A percentile compares a stretch with the other conserved stretches of the same genome.
These are phyloP conservation scores for Globisporangium polare DNA, from an alignment of 352 stramenopile species.

Conservation along the genomic window DNA sequence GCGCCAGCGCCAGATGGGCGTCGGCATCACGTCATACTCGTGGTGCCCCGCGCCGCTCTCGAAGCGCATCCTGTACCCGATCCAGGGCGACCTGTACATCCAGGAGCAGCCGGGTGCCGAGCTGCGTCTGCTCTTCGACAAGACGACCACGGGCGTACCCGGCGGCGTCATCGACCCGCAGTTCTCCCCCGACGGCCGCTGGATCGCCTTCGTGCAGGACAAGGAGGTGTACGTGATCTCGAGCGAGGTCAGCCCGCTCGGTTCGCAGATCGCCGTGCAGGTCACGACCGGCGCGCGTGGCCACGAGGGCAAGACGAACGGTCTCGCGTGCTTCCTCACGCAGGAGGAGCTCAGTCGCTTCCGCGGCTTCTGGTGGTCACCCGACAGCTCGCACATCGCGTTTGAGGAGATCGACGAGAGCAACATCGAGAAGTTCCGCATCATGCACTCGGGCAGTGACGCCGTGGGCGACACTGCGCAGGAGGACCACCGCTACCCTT, in stretches of 20 bases:
- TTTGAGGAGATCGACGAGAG: conserved; percentile 94
- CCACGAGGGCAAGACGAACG: conserved; percentile 82
- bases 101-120: conserved; percentile 81
- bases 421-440: conserved; percentile 91
- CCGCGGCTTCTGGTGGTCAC: conserved; percentile 95
- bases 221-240: conserved; percentile 92
- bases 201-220: conserved; percentile 93
- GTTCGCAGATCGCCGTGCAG: conserved; percentile 50
- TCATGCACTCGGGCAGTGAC: conserved; percentile 91
- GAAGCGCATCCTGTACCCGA: conserved; percentile 86
- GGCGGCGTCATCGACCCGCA: conserved; percentile 92
- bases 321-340: conserved; percentile 96
- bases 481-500: conserved; percentile 90
- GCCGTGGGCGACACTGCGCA: conserved; percentile 49
- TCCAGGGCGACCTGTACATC: conserved; percentile 92
- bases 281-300: conserved; percentile 74
- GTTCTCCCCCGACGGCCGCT: conserved; percentile 88
- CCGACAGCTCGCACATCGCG: conserved; percentile 79
- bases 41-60: conserved; percentile 61
- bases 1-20: conserved; percentile 86
- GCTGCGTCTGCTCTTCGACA: conserved; percentile 86
- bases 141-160: conserved; percentile 55
- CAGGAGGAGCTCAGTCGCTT: conserved; percentile 97
- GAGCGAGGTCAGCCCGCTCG: conserved; percentile 32
- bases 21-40: conserved; percentile 91